Conservation (phyloP, 2,329 filamentous ascomycete species). For the Ploettnerulaceae sp. region DNA sequence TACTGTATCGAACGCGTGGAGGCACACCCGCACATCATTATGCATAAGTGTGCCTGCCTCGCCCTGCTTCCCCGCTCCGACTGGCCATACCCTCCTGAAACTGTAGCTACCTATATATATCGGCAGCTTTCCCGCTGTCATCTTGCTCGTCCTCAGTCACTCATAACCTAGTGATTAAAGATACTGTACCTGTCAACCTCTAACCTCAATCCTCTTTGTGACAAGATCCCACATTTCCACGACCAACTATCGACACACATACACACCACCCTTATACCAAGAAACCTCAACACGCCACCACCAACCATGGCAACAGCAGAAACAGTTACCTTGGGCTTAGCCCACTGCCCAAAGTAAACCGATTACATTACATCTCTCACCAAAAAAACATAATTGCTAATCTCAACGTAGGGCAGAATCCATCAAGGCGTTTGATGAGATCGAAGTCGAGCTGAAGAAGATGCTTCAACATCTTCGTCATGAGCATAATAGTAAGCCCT, state of each 20-base stretch:
- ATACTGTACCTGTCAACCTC: background rate
- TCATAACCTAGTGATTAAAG: background rate
- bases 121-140: background rate
- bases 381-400: background rate
- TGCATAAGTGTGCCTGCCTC: background rate
- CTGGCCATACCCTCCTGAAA: background rate
- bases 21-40: slow-evolving; percentile 9
- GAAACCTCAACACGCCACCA: background rate
- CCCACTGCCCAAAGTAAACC: slow-evolving; percentile 40
- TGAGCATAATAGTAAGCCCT: slow-evolving; percentile 40
- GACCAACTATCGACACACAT: background rate
- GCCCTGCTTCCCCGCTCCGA: background rate
- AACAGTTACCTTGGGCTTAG: slow-evolving; percentile 45
- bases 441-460: slow-evolving; percentile 48
- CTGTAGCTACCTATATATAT: background rate
- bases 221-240: background rate
- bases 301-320: slow-evolving; percentile 40
- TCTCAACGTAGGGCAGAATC: slow-evolving; percentile 42
- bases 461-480: slow-evolving; percentile 46
- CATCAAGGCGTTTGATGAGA: slow-evolving; percentile 44
- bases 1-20: slow-evolving; percentile 11
- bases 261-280: slow-evolving; percentile 1
- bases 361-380: too few species aligned
- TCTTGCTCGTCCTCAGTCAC: background rate
- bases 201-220: background rate